Conservation (phyloP, 371 early-diverging fungal genomes). For the Rhizopus sp. region DNA sequence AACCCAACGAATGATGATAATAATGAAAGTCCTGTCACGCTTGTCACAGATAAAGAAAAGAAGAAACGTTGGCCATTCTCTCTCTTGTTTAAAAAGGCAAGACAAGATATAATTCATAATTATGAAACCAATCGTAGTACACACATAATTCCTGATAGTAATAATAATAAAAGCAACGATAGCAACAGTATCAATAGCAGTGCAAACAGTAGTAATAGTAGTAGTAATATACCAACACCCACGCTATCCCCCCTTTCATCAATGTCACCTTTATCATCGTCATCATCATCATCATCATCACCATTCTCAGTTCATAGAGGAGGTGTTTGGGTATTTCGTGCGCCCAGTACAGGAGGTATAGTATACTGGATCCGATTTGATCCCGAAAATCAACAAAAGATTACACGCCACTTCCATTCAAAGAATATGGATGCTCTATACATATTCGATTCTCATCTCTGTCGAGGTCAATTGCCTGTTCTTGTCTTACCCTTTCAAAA, state of each 20-base stretch:
- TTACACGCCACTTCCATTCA: constrained; percentile 10
- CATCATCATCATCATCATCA: neutral
- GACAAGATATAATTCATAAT: neutral
- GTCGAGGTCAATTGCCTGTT: constrained; percentile 3
- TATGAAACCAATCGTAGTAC: neutral
- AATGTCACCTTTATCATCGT: neutral
- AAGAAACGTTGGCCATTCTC: constrained; percentile 9
- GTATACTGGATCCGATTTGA: constrained; percentile 19
- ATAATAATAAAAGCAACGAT: neutral
- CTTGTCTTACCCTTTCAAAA: constrained; percentile 7
- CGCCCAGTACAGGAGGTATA: neutral
- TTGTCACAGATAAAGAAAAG: neutral
- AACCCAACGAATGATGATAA: too few species aligned
- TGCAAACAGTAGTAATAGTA: neutral
- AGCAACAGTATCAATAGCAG: neutral
- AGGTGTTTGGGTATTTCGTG: constrained; percentile 17
- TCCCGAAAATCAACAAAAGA: constrained; percentile 16
- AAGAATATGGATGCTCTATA: constrained; percentile 2
- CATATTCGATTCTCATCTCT: constrained; percentile 17
- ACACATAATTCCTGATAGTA: neutral
- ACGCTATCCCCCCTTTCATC: constrained; percentile 3
- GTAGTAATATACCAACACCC: constrained; percentile 4
- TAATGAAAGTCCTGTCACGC: neutral
- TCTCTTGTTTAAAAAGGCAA: neutral
- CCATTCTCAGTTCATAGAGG: neutral